phyloP scores from a whole-genome alignment of 495 filamentous ascomycete genomes.

The Hypomontagnella submonticulosa region DNA sequence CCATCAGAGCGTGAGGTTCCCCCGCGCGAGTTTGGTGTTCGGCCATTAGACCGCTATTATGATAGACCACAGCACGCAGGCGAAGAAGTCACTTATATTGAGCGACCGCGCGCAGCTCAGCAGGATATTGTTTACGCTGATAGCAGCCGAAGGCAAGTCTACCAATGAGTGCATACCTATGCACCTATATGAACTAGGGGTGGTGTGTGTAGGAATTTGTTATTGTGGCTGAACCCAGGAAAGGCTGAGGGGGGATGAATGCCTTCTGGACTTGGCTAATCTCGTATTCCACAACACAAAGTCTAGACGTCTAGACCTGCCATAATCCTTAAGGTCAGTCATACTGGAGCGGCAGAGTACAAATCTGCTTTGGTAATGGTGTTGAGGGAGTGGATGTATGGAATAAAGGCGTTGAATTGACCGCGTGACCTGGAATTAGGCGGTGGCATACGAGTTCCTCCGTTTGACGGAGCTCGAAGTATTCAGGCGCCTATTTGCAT shows the following conservation, averaged over 20 bases:
- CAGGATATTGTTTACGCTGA: slow-evolving; percentile 54
- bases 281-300: not conserved
- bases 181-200: not conserved
- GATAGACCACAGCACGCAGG: slow-evolving; percentile 50
- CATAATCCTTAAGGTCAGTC: not conserved
- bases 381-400: slow-evolving; percentile 13
- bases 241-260: not conserved
- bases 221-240: slow-evolving; percentile 4
- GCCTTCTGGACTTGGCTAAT: not conserved
- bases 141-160: slow-evolving; percentile 50
- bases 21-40: slow-evolving; percentile 51
- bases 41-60: slow-evolving; percentile 54
- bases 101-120: slow-evolving; percentile 51
- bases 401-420: slow-evolving; percentile 2
- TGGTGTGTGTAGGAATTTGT: not conserved
- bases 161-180: slow-evolving; percentile 43
- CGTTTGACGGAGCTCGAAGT: slow-evolving; percentile 1
- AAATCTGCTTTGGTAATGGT: slow-evolving; percentile 15
- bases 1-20: slow-evolving; percentile 47
- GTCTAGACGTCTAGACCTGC: slow-evolving; percentile 12
- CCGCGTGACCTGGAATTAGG: slow-evolving; percentile 24
- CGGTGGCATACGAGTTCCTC: slow-evolving; percentile 14
- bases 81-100: slow-evolving; percentile 60
- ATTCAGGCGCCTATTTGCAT: slow-evolving; percentile 18
- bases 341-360: slow-evolving; percentile 4